Percentiles rank a stretch among this genome's conserved stretches.
phyloP scores from a whole-genome alignment of 2,329 filamentous ascomycete species.

The Paecilomyces dactylethromorphus region DNA sequence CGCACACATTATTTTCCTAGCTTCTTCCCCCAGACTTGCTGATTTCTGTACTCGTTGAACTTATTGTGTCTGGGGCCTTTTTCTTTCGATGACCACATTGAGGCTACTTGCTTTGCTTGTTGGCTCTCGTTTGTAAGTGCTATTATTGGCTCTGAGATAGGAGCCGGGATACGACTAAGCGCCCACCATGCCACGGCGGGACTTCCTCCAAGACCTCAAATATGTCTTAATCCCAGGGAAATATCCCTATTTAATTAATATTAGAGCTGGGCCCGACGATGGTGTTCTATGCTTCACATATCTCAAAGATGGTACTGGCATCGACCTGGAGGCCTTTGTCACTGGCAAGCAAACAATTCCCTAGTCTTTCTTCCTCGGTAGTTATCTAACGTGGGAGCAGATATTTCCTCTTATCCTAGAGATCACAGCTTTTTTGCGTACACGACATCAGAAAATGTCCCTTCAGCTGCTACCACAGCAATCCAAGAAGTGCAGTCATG shows the following conservation, averaged over 20 bases:
- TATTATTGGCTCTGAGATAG: background rate
- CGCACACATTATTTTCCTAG: background rate
- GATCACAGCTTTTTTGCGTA: slow-evolving; percentile 54
- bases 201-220: slow-evolving; percentile 56
- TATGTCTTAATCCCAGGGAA: slow-evolving; percentile 29
- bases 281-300: slow-evolving; percentile 64
- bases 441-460: slow-evolving; percentile 39
- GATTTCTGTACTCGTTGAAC: background rate
- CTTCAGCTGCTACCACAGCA: slow-evolving; percentile 20
- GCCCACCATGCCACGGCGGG: slow-evolving; percentile 56
- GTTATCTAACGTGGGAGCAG: slow-evolving; percentile 24
- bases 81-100: background rate
- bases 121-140: background rate
- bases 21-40: background rate
- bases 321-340: slow-evolving; percentile 34
- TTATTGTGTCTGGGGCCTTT: background rate
- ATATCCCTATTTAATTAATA: slow-evolving; percentile 45
- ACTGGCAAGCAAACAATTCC: slow-evolving; percentile 26
- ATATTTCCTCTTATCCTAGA: slow-evolving; percentile 55
- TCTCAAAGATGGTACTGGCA: slow-evolving; percentile 17
- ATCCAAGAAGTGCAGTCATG: slow-evolving; percentile 43
- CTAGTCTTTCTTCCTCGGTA: background rate
- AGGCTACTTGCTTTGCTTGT: background rate
- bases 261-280: slow-evolving; percentile 62
- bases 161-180: background rate